Base-by-base conservation (phyloP, 2,329 filamentous ascomycete genomes). In the Fusarium tupiense region DNA sequence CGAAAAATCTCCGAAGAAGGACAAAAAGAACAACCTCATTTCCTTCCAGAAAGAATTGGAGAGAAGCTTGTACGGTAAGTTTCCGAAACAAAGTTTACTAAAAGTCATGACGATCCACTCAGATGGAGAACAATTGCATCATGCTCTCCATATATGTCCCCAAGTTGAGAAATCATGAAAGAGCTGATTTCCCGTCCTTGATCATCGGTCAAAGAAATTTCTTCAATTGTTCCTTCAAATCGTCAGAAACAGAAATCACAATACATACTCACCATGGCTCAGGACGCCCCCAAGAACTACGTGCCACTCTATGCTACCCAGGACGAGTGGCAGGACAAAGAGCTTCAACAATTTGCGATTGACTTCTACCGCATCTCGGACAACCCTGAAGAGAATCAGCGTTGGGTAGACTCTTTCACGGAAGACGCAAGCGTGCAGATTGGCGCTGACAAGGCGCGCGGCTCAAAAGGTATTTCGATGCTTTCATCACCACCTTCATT, bases 281-380 rank as follows among this genome's bases (percentile, higher is more conserved):
- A 74, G 20, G 57, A 73, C 44, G 52, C 69, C n/a, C 68, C 71
- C 49, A 75, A 78, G 31, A 79, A 77, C 31, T 82, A 82, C 68
- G 70, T 79, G 38, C 81, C 81, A 26, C 54, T 77, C 17, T 83
- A 83, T 59, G 80, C 81, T 44, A 73, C 79, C 35, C 72, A 77
- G 52, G 78, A 77, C 29, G 72, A 71, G 22, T 77, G 80, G 50
- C 77, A 79, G 7, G 81, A 83, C 26, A 76, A 78, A 35, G 78
- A 78, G 64, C 76, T 83, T 49, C 80, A 78, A 50, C 76, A 77
- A 35, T 87, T 87, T 57, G 81, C 87, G 67, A 80, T 81, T 63
- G 78, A 79, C 38, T 88, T 88, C 75, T 88, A 85, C 77, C 80
- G 76, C 8, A 74, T 81, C 19, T 87, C 86, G 31, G 86, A 88